These are phyloP conservation scores for Ogataea nitratoaversa DNA, from an alignment of 805 yeast genomes.

Conservation along the genomic window DNA sequence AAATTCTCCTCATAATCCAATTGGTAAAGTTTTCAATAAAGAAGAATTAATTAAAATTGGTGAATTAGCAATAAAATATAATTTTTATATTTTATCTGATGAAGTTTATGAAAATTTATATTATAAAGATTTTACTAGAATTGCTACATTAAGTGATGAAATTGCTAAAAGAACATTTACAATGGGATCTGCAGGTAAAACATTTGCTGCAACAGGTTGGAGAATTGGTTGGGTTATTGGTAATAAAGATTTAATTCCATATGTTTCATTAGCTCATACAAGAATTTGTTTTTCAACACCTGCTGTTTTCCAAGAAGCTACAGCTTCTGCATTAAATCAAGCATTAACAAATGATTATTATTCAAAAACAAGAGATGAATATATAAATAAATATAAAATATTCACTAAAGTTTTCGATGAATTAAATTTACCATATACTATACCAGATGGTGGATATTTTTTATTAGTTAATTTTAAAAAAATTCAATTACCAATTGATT, in stretches of 20 bases:
- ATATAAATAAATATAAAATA: slow-evolving; percentile 66
- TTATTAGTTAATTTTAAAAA: slow-evolving; percentile 82
- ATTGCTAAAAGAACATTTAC: slow-evolving; percentile 75
- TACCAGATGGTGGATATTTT: slow-evolving; percentile 92
- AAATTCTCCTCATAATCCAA: slow-evolving; percentile 95
- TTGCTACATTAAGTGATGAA: slow-evolving; percentile 80
- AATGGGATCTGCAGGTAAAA: slow-evolving; percentile 96
- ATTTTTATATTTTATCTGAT: slow-evolving; percentile 79
- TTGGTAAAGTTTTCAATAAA: slow-evolving; percentile 81
- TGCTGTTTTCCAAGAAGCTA: slow-evolving; percentile 89
- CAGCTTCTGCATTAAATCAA: slow-evolving; percentile 66
- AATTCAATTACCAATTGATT: slow-evolving; percentile 68
- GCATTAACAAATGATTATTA: slow-evolving; percentile 67
- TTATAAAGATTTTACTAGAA: slow-evolving; percentile 71
- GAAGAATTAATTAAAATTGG: slow-evolving; percentile 78
- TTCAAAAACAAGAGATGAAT: slow-evolving; percentile 61
- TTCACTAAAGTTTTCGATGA: slow-evolving; percentile 80
- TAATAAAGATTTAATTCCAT: slow-evolving; percentile 71
- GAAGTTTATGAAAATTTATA: slow-evolving; percentile 93
- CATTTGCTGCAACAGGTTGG: slow-evolving; percentile 99
- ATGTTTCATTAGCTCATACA: slow-evolving; percentile 85
- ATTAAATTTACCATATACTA: slow-evolving; percentile 82
- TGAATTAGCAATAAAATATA: slow-evolving; percentile 76
- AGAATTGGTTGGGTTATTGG: slow-evolving; percentile 96
- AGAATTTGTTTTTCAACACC: slow-evolving; percentile 91